phyloP scores from a whole-genome alignment of 2,329 filamentous ascomycete genomes.

The Verruconis gallopava region DNA sequence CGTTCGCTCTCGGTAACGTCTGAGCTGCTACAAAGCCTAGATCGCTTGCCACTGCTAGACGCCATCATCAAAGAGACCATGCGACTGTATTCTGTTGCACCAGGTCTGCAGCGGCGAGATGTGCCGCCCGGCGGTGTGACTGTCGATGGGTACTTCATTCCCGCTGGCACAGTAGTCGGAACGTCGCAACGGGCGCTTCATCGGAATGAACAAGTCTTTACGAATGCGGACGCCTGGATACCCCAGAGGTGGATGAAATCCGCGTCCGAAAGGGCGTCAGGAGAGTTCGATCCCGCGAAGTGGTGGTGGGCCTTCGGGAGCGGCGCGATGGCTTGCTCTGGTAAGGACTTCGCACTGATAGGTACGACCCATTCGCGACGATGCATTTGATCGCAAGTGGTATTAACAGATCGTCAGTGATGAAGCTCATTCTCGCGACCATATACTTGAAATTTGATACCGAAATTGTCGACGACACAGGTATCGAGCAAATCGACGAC shows the following conservation, averaged over 20 bases:
- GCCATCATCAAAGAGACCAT: not conserved
- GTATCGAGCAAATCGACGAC: slow-evolving; percentile 34
- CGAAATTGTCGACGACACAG: slow-evolving; percentile 26
- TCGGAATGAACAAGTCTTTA: not conserved
- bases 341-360: slow-evolving; percentile 34
- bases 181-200: not conserved
- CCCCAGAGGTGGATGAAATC: slow-evolving; percentile 9
- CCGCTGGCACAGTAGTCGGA: not conserved
- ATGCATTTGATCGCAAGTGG: too few relatives aligned
- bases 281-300: slow-evolving; percentile 24
- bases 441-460: slow-evolving; percentile 52
- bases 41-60: not conserved
- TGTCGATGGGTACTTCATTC: not conserved
- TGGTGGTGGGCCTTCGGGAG: slow-evolving; percentile 39
- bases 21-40: not conserved
- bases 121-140: not conserved
- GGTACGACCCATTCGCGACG: slow-evolving; percentile 25
- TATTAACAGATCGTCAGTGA: slow-evolving; percentile 35
- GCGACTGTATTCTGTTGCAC: not conserved
- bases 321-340: slow-evolving; percentile 38
- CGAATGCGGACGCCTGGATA: slow-evolving; percentile 2
- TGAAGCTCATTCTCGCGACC: slow-evolving; percentile 56
- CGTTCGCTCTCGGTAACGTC: not conserved
- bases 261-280: slow-evolving; percentile 16
- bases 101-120: not conserved